Evolutionary conservation across 2,329 filamentous ascomycete genomes (phyloP), one percentile per base, ranked within the genome.

Genomic region (Helminthosporium solani): DNA sequence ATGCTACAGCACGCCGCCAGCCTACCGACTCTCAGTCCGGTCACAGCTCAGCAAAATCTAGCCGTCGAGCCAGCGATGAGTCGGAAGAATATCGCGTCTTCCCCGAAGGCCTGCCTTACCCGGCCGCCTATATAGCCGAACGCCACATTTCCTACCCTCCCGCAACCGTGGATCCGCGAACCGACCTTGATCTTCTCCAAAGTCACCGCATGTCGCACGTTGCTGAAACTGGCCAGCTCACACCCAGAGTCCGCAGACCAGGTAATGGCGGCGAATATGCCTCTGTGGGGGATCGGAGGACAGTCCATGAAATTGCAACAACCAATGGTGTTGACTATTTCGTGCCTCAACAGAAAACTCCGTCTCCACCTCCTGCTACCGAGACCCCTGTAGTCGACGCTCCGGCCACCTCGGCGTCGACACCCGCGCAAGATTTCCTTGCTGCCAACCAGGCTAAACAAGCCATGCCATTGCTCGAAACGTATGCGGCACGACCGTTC

Each of bases 221-320:
- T 25, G 75, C 75, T 15, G 75, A 78, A 58, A 78, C 73, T 28
- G 75, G 75, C 14, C 75, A 77, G 50, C 65, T 78, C 37, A 70
- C 68, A 21, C 71, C 70, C 18, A 55, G 72, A 49, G 63, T 68
- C 30, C 69, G 70, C 45, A 64, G 59, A 51, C 64, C 66, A 52
- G 64, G 62, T 45, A 56, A 60, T 44, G 70, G 66, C 44, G 66
- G 61, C 48, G 70, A 72, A 43, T 71, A 68, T 66, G 61, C 67
- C 23, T 68, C 62, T 49, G 56, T 63, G 16, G 59, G 60, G n/a
- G 63, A 68, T 11, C 65, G 65, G 39, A 61, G 58, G 40, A 56
- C 50, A 14, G 43, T 52, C 7, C 36, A 47, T 44, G 54, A 60
- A 33, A 49, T 52, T 42, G 41, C 54, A 5, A 60, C 62, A 14